These are phyloP conservation scores for Solanum bukasovii DNA, from an alignment of 257 asterid genomes.

Conservation along the genomic window DNA sequence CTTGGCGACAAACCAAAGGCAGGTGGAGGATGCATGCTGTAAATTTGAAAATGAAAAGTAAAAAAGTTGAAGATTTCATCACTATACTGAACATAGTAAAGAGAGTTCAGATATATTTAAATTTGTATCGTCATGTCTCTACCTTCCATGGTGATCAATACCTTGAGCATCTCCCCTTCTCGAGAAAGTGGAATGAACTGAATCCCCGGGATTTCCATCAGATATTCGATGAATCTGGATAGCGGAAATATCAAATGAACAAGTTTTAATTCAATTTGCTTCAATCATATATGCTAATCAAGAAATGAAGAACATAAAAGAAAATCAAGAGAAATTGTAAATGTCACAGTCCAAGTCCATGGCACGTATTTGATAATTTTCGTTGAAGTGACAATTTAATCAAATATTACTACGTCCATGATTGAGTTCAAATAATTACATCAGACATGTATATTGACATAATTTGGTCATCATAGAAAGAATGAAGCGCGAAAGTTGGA, in stretches of 20 bases:
- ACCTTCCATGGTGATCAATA: conserved; percentile 25
- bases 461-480: not conserved
- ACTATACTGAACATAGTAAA: not conserved
- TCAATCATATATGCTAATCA: not conserved
- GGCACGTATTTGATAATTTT: not conserved
- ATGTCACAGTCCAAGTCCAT: not conserved
- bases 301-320: not conserved
- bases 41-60: not conserved
- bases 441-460: not conserved
- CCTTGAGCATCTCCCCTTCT: conserved; percentile 22
- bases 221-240: conserved; percentile 43
- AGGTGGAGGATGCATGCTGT: conserved; percentile 62
- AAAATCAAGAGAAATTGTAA: not conserved
- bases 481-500: not conserved
- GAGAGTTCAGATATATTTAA: not conserved
- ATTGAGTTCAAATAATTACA: not conserved
- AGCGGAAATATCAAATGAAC: not conserved
- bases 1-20: conserved; percentile 46
- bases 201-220: conserved; percentile 38
- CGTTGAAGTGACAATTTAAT: not conserved
- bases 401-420: not conserved
- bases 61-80: not conserved
- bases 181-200: conserved; percentile 29
- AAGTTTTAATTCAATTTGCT: not conserved
- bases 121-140: not conserved